These are phyloP conservation scores for Taphrina wiesneri DNA, from an alignment of 1,139 yeast species.

Conservation along the genomic window DNA sequence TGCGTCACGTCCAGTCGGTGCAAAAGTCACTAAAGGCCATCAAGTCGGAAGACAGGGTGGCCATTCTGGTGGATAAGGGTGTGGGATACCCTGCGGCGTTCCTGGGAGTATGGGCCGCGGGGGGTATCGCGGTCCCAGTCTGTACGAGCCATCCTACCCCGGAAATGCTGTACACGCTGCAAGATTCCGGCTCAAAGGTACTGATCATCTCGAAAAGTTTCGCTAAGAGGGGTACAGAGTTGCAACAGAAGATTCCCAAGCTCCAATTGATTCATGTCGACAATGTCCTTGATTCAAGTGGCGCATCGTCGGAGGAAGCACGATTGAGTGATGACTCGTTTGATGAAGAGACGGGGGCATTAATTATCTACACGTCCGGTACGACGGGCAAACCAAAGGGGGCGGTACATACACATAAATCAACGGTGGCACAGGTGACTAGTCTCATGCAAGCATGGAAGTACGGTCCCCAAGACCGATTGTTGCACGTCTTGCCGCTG, in stretches of 20 bases:
- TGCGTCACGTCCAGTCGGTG: constrained; percentile 1
- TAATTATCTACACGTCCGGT: constrained; percentile 48
- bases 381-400: constrained; percentile 49
- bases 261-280: constrained; percentile 4
- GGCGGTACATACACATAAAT: constrained; percentile 46
- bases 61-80: constrained; percentile 28
- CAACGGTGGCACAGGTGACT: constrained; percentile 46
- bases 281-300: background rate
- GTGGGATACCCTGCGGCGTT: constrained; percentile 25
- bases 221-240: background rate
- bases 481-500: constrained; percentile 47
- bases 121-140: constrained; percentile 36
- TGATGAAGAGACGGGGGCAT: constrained; percentile 23
- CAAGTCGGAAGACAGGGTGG: constrained; percentile 26
- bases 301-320: background rate
- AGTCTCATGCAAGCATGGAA: constrained; percentile 47
- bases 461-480: constrained; percentile 43
- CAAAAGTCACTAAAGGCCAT: background rate
- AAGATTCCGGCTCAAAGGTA: constrained; percentile 16
- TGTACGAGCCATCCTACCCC: constrained; percentile 35
- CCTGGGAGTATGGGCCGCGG: constrained; percentile 35
- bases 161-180: constrained; percentile 33
- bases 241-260: background rate
- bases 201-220: constrained; percentile 14
- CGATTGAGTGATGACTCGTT: background rate